These are phyloP conservation scores for Spinacia oleracea DNA, from an alignment of 179 eudicot species.

Conservation along the genomic window DNA sequence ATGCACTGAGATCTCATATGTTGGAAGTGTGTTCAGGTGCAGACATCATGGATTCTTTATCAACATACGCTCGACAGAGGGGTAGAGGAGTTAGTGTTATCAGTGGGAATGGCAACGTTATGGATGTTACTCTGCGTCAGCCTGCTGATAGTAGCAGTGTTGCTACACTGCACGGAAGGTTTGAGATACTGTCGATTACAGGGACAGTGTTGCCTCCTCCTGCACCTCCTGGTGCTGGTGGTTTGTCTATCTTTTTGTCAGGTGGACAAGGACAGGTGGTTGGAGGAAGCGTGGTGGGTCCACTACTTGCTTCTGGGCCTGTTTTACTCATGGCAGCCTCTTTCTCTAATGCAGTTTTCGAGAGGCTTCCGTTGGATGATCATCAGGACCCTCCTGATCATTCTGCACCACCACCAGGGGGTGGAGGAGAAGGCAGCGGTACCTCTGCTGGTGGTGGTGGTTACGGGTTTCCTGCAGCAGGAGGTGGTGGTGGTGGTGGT, in stretches of 20 bases:
- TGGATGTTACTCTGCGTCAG: constrained; percentile 36
- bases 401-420: not conserved
- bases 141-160: constrained; percentile 20
- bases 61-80: constrained; percentile 30
- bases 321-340: constrained; percentile 38
- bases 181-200: constrained; percentile 39
- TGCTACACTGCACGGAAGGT: constrained; percentile 37
- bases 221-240: constrained; percentile 41
- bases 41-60: constrained; percentile 35
- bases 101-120: constrained; percentile 35
- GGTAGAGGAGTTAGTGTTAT: constrained; percentile 37
- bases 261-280: constrained; percentile 46
- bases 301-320: constrained; percentile 38
- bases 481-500: constrained; percentile 18
- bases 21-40: constrained; percentile 37
- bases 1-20: constrained; percentile 38
- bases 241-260: constrained; percentile 34
- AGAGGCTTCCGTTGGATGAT: constrained; percentile 28
- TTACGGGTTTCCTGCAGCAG: constrained; percentile 18
- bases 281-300: constrained; percentile 39
- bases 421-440: constrained; percentile 9
- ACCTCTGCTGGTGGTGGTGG: constrained; percentile 14
- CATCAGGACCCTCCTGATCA: constrained; percentile 8
- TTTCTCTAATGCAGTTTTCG: constrained; percentile 30
- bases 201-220: constrained; percentile 47